Base-by-base conservation (phyloP, 768 basidiomycete species). In the Leccinum longicurvipes region DNA sequence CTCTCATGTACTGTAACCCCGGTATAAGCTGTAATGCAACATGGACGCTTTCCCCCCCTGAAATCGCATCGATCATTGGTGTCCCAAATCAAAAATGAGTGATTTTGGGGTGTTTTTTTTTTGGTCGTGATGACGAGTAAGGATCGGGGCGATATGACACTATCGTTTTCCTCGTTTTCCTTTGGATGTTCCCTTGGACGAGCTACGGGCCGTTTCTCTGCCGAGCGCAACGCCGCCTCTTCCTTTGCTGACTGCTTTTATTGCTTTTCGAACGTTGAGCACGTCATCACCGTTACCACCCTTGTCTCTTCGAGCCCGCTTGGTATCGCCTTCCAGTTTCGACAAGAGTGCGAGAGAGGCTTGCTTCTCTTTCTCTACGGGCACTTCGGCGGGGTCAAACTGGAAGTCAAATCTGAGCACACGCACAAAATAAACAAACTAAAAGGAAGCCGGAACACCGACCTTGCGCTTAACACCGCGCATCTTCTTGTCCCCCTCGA, bases 381-480 rank as follows among this genome's bases (percentile, higher is more conserved):
- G 76, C 6, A 76, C 76, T 66, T 94, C 93, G 11, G 86, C 82
- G 0, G 94, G 84, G 6, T 93, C 91, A 67, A 97, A 98, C 90
- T 97, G 3, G n/a, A n/a, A 63, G 25, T 25, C 34, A 48, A 25
- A 19, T n/a, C 29, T 51, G 52, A 60, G 51, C 32, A 28, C 36
- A 2, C 25, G 9, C 50, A 8, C 12, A 24, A 25, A 36, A n/a
- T 12, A 15, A 32, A 50, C 4, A 10, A 17, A 11, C n/a, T 8
- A 4, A 5, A 34, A 34, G 32, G 8, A 34, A 34, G 17, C 17
- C 34, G 2, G 36, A 39, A 11, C 17, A 31, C 42, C 2, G 60
- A 92, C 93, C 87, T 98, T 98, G 64, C 97, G 84, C 77, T 98
- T 98, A 47, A 94, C 74, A 6, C 94, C 93, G 32, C 83, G 83